Evolutionary conservation across 2,329 filamentous ascomycete species (phyloP).

Genomic region (Myriosclerotinia scirpicola): DNA sequence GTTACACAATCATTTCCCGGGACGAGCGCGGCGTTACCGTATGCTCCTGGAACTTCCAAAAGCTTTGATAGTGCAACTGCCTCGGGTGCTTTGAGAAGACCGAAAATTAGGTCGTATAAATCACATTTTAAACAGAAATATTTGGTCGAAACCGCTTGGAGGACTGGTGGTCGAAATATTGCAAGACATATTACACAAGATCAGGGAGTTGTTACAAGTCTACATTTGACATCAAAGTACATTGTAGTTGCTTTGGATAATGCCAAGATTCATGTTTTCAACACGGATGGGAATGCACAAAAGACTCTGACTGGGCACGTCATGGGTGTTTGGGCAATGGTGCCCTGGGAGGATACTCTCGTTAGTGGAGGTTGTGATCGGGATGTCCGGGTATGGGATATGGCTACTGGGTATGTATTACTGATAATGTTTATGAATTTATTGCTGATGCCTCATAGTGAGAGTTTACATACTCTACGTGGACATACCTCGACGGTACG

Average conservation of each 20-base stretch:
- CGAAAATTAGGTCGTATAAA: conserved; percentile 78
- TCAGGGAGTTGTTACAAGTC: conserved; percentile 91
- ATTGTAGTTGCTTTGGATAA: conserved; percentile 98
- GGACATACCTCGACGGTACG: conserved; percentile 96
- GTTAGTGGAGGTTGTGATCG: conserved; percentile 96
- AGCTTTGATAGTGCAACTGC: conserved; percentile 56
- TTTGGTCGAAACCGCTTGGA: conserved; percentile 95
- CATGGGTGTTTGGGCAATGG: conserved; percentile 99
- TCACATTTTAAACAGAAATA: conserved; percentile 98
- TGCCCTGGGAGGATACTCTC: conserved; percentile 92
- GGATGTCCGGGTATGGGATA: conserved; percentile 95
- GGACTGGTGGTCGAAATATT: conserved; percentile 81
- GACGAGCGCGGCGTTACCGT: conserved; percentile 43
- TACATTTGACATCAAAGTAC: conserved; percentile 92
- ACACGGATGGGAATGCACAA: conserved; percentile 83
- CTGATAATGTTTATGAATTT: conserved; percentile 37
- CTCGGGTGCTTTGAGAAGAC: conserved; percentile 48
- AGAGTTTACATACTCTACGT: conserved; percentile 77
- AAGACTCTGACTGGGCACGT: conserved; percentile 92
- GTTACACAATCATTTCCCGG: conserved; percentile 48
- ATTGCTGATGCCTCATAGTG: conserved; percentile 47
- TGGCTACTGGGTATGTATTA: conserved; percentile 77
- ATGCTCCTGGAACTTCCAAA: conserved; percentile 41
- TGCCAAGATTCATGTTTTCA: conserved; percentile 97
- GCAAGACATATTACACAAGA: conserved; percentile 91